Evolutionary conservation across 192 early-diverging fungal species (phyloP).

Genomic region (Spinellus fusiger): DNA sequence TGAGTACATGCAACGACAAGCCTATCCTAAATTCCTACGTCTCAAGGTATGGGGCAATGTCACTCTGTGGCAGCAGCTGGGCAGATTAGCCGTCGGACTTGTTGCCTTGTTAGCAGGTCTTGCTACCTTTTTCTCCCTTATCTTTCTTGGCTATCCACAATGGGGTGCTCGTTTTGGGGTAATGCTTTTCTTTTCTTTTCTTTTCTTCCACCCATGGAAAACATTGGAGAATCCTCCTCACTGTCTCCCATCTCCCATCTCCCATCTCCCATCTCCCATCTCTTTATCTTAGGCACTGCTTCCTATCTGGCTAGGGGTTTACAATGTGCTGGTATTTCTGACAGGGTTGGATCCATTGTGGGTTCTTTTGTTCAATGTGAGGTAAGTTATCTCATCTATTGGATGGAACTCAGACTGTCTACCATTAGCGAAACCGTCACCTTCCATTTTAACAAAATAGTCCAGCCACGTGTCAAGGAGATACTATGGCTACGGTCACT

Average conservation of each 20-base stretch:
- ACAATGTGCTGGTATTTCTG: slow-evolving; percentile 32
- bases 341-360: slow-evolving; percentile 38
- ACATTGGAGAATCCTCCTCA: too few species aligned
- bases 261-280: too few species aligned
- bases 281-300: slow-evolving; percentile 15
- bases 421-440: slow-evolving; percentile 32
- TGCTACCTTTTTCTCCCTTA: slow-evolving; percentile 40
- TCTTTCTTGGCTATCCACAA: slow-evolving; percentile 44
- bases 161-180: slow-evolving; percentile 48
- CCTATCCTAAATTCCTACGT: slow-evolving; percentile 51
- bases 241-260: too few species aligned
- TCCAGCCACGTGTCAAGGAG: slow-evolving; percentile 24
- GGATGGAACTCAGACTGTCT: neutral
- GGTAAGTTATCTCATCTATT: slow-evolving; percentile 9
- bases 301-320: slow-evolving; percentile 33
- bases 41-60: slow-evolving; percentile 53
- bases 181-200: slow-evolving; percentile 11
- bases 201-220: neutral
- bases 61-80: slow-evolving; percentile 37
- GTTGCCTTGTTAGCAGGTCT: slow-evolving; percentile 48
- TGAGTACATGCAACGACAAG: slow-evolving; percentile 44
- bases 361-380: slow-evolving; percentile 33
- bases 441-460: slow-evolving; percentile 30
- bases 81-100: slow-evolving; percentile 41
- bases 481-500: slow-evolving; percentile 26